These are phyloP conservation scores for Borealophlyctis nickersoniae DNA, from an alignment of 192 early-diverging fungal genomes.

Conservation along the genomic window DNA sequence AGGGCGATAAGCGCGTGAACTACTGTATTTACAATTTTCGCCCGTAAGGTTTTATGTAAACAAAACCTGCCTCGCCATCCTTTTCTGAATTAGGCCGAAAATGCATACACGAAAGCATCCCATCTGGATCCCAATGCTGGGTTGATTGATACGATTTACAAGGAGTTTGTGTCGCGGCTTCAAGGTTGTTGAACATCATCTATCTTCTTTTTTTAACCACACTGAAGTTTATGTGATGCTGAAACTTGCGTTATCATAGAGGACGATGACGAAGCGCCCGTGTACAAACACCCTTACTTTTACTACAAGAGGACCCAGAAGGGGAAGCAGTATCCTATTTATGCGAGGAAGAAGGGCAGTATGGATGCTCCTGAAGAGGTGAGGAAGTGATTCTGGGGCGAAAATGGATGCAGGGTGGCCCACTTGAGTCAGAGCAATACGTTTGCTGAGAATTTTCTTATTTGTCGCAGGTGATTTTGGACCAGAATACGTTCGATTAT, in stretches of 20 bases:
- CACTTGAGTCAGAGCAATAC: neutral
- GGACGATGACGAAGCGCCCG: constrained; percentile 42
- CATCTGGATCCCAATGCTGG: constrained; percentile 30
- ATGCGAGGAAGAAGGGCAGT: constrained; percentile 29
- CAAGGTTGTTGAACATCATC: too few relatives aligned
- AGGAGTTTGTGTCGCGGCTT: constrained; percentile 42
- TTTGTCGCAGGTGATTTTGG: constrained; percentile 26
- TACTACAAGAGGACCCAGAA: constrained; percentile 49
- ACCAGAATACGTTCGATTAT: constrained; percentile 28
- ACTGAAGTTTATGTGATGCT: too few relatives aligned
- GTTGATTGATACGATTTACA: constrained; percentile 42
- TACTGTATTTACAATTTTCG: too few relatives aligned
- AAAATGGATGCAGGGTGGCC: constrained; percentile 13
- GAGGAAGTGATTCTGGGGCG: neutral
- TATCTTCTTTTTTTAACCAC: too few relatives aligned
- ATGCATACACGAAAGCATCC: constrained; percentile 34
- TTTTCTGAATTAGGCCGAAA: constrained; percentile 28
- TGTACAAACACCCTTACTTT: constrained; percentile 32
- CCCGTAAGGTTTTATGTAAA: too few relatives aligned
- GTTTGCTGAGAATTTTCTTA: too few relatives aligned
- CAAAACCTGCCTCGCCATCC: too few relatives aligned
- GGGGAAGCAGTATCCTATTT: constrained; percentile 48
- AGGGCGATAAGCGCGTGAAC: too few relatives aligned
- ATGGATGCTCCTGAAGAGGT: constrained; percentile 27
- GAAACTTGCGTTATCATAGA: too few relatives aligned